Base-by-base conservation (phyloP, 176 grass and related monocot genomes). In the Zoysia japonica region DNA sequence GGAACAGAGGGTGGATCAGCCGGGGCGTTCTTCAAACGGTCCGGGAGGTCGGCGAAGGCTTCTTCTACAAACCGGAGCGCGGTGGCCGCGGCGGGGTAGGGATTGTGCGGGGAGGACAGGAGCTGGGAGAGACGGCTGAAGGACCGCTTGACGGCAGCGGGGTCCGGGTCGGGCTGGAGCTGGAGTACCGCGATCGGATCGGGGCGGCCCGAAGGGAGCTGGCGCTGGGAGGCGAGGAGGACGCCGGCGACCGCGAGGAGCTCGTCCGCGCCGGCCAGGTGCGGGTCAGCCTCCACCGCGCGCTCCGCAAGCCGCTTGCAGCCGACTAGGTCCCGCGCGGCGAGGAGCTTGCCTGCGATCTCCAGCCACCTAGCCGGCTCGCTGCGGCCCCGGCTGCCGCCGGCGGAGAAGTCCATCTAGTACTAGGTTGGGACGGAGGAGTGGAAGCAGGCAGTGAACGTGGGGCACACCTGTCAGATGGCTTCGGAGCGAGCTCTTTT, bases 231-330 rank as follows among this genome's bases (percentile, higher is more conserved):
- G 44, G 96, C 90, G 62, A 99, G 90, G 78, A 95, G 90, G 77
- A 99, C 92, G 79, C 95, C 92, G 47, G 96, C 88, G 5, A 99
- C 90, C 36, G 96, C 90, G 68, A 99, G 90, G 74, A 99, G 85
- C 83, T 92, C 84, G 80, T 99, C 92, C 64, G 88, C 90, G 16
- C 96, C 92, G 3, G 85, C 86, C 64, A 99, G 86, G 63, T 89
- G 70, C 47, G 92, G 90, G 14, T 95, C 90, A 19, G 88, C 72
- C 82, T 86, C 90, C 81, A 95, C 88, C 70, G 90, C 92, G 39
- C 92, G 92, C 84, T 99, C 96, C 51, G 96, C 88, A 19, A 95
- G 91, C 8, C 92, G 90, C 92, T 99, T 99, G 81, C 88, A 92
- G 36, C 92, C 96, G 5, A 93, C 76, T 72, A 99, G 90, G 85